Base-by-base conservation (phyloP, 257 asterid genomes). In the Ocimum tenuiflorum region DNA sequence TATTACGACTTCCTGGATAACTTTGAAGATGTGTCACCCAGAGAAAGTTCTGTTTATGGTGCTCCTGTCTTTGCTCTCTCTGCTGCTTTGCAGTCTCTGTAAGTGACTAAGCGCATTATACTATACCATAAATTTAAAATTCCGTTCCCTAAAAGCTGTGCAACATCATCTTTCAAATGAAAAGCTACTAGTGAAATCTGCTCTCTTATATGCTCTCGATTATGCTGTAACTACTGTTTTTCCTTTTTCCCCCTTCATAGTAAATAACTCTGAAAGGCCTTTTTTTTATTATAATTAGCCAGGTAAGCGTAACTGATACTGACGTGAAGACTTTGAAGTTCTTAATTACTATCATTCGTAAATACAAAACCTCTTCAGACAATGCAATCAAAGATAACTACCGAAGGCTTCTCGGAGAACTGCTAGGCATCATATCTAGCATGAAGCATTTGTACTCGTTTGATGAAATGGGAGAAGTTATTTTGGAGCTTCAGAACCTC, bases 11-110 rank as follows among this genome's bases (percentile, higher is more conserved):
- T 86, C 76, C 74, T 88, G 65, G 88, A 83, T 69, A 78, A 69
- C 52, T 82, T 82, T 60, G 87, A 69, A 43, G 81, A 77, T 15
- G 71, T 54, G 29, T 69, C 69, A 17, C 73, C 72, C 54, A 76
- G 66, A 57, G 76, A 68, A 45, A 73, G 78, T 49, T 76, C 72
- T 58, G 54, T 78, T 67, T 85, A 77, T 75, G 96, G 96, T 57
- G 82, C 88, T 72, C 96, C 99, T 23, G 86, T 90, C 20, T 83
- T 80, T 79, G 86, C 90, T 67, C 82, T 94, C 48, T 82, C 78
- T 72, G 96, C 99, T 27, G 86, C 95, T 18, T 67, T 88, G 79
- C 95, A 82, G 77, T 80, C 82, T 67, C 79, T 62, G 97, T 94
- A 83, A 84, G 99, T 87, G n/a, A n/a, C n/a, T n/a, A n/a, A n/a